Base-by-base conservation (phyloP, 2,329 filamentous ascomycete genomes). In the Dendrostoma leiphaemia region DNA sequence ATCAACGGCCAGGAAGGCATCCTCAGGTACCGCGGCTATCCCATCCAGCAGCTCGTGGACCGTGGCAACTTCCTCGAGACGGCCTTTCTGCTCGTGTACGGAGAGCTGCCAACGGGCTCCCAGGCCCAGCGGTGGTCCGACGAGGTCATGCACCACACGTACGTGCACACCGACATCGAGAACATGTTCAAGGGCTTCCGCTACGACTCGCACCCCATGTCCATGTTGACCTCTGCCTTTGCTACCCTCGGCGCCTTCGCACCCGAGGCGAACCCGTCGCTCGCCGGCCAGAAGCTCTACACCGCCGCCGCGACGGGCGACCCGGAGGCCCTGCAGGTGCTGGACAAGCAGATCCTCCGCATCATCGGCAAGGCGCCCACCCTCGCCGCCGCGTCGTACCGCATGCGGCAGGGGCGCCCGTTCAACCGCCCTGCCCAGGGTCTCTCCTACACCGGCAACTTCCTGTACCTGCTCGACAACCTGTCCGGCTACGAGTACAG, bases 401-500 rank as follows among this genome's bases (percentile, higher is more conserved):
- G 79, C 56, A 80, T 81, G 69, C 72, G 76, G 26, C 74, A 76
- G 57, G 77, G 77, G n/a, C 68, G 74, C 0, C 71, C 75, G 0
- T 80, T 82, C 65, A 79, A 77, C 62, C 69, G 73, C 0, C 75
- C 79, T 0, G 72, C 75, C 0, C 66, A 71, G 28, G 72, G 76
- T 2, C 67, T 76, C n/a, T 74, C 71, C 0, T 82, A 79, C 67
- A 75, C 78, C 0, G 79, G 78, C 53, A 84, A 84, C 62, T 73
- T 83, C 54, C 68, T 84, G 9, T 75, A 76, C 48, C 74, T 83
- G 63, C 74, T 82, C 48, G 78, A 81, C 56, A 65, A 80, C 53
- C 70, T 80, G 3, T 77, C 77, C 7, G 71, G 70, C 2, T 61
- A 65, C n/a, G 75, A 76, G 24, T 76, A 76, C 59, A 65, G 65